phyloP scores from a whole-genome alignment of 805 yeast species.

The Schizosaccharomyces pombe region DNA sequence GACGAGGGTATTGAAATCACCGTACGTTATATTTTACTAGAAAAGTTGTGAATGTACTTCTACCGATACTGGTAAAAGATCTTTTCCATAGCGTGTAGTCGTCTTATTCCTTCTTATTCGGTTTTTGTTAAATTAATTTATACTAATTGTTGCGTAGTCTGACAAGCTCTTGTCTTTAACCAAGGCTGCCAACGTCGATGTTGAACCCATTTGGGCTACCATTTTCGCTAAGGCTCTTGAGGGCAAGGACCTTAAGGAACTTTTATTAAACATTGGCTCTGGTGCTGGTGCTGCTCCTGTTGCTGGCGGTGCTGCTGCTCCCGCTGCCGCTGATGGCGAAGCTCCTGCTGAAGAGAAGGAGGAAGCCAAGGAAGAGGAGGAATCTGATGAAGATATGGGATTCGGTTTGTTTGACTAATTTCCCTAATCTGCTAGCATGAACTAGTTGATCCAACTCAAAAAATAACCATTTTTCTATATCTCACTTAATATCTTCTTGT shows the following conservation, averaged over 20 bases:
- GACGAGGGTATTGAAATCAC: slow-evolving; percentile 78
- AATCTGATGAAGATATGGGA: slow-evolving; percentile 10
- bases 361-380: slow-evolving; percentile 13
- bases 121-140: not conserved
- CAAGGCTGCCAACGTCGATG: slow-evolving; percentile 61
- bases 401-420: slow-evolving; percentile 49
- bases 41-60: not conserved
- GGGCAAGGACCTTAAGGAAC: slow-evolving; percentile 64
- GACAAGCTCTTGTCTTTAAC: slow-evolving; percentile 61
- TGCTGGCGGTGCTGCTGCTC: slow-evolving; percentile 44
- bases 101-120: not conserved
- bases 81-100: not conserved
- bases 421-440: too few species aligned
- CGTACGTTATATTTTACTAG: slow-evolving; percentile 1
- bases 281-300: slow-evolving; percentile 36
- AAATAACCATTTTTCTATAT: not conserved
- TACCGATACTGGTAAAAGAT: too few species aligned
- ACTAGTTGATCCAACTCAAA: too few species aligned
- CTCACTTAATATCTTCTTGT: not conserved
- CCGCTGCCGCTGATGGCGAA: slow-evolving; percentile 13
- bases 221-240: slow-evolving; percentile 71
- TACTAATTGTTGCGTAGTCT: slow-evolving; percentile 22
- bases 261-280: slow-evolving; percentile 41
- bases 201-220: slow-evolving; percentile 67
- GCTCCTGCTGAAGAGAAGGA: slow-evolving; percentile 12